Conservation (phyloP, 805 yeast genomes). For the Blastobotrys parvus region DNA sequence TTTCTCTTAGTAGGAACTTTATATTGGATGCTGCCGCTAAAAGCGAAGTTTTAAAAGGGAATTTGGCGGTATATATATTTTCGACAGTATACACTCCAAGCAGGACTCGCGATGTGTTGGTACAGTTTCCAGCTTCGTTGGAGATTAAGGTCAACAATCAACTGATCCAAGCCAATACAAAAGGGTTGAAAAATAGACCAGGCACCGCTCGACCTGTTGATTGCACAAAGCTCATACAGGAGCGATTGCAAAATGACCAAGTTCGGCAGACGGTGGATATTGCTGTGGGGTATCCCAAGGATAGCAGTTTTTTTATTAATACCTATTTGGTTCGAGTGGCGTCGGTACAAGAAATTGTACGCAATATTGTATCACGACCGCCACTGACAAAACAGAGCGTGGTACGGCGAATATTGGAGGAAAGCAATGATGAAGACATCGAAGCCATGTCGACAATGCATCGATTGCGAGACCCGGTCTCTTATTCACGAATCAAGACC, state of each 20-base stretch:
- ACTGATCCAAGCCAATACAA: slow-evolving; percentile 44
- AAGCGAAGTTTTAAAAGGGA: slow-evolving; percentile 27
- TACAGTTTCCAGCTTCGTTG: slow-evolving; percentile 65
- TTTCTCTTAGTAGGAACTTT: slow-evolving; percentile 26
- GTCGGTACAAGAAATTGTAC: slow-evolving; percentile 35
- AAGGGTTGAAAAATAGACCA: slow-evolving; percentile 66
- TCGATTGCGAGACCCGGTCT: slow-evolving; percentile 70
- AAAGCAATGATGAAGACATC: slow-evolving; percentile 61
- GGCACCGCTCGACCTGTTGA: slow-evolving; percentile 84
- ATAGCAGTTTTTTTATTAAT: slow-evolving; percentile 28
- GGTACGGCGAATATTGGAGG: slow-evolving; percentile 37
- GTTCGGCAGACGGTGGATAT: slow-evolving; percentile 3
- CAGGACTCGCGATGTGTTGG: slow-evolving; percentile 15
- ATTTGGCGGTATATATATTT: slow-evolving; percentile 41
- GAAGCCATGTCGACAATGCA: slow-evolving; percentile 58
- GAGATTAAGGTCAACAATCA: slow-evolving; percentile 56
- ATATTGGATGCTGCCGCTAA: slow-evolving; percentile 37
- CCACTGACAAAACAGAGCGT: slow-evolving; percentile 49
- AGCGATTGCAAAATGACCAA: background rate
- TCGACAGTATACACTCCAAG: slow-evolving; percentile 32
- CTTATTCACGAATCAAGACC: slow-evolving; percentile 55
- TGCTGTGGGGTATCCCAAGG: background rate
- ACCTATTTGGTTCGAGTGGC: slow-evolving; percentile 50
- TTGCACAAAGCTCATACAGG: slow-evolving; percentile 43
- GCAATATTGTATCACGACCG: slow-evolving; percentile 36